Evolutionary conservation across 495 filamentous ascomycete genomes (phyloP).

Genomic region (Penicillium cosmopolitanum): DNA sequence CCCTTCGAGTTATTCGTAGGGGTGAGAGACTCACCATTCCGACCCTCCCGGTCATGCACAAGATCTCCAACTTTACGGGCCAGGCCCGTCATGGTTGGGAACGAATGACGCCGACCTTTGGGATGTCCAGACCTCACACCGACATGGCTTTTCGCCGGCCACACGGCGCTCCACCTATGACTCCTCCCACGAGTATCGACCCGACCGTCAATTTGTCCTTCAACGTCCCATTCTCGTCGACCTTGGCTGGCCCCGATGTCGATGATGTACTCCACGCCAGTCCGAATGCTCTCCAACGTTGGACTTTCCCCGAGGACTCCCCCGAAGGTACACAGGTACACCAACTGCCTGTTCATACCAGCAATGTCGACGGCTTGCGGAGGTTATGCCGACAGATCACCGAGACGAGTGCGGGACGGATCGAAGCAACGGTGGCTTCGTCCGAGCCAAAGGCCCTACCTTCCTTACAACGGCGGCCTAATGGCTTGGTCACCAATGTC

Average conservation of each 20-base stretch:
- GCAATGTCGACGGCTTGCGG: constrained; percentile 78
- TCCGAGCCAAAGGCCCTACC: constrained; percentile 78
- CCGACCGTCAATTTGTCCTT: constrained; percentile 79
- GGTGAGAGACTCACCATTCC: constrained; percentile 38
- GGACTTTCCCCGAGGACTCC: constrained; percentile 87
- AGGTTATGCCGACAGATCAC: constrained; percentile 78
- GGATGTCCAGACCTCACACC: constrained; percentile 75
- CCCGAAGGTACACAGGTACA: constrained; percentile 80
- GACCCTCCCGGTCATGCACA: constrained; percentile 70
- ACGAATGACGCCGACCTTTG: constrained; percentile 83
- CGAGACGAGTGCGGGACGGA: constrained; percentile 64
- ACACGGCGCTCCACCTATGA: constrained; percentile 66
- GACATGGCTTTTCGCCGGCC: constrained; percentile 77
- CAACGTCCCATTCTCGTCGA: constrained; percentile 93
- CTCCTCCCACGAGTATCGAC: constrained; percentile 66
- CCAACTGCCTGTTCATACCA: constrained; percentile 84
- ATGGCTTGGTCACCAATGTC: constrained; percentile 84
- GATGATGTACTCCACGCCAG: constrained; percentile 92
- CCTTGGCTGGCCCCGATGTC: constrained; percentile 84
- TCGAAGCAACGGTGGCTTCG: constrained; percentile 81
- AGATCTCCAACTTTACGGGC: constrained; percentile 83
- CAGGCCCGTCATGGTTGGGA: constrained; percentile 89
- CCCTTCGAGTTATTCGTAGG: constrained; percentile 47
- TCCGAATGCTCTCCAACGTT: constrained; percentile 77
- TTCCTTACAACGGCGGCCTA: constrained; percentile 65